Evolutionary conservation across 1,284 basidiomycete genomes (phyloP).

Genomic region (Earliella scabrosa): DNA sequence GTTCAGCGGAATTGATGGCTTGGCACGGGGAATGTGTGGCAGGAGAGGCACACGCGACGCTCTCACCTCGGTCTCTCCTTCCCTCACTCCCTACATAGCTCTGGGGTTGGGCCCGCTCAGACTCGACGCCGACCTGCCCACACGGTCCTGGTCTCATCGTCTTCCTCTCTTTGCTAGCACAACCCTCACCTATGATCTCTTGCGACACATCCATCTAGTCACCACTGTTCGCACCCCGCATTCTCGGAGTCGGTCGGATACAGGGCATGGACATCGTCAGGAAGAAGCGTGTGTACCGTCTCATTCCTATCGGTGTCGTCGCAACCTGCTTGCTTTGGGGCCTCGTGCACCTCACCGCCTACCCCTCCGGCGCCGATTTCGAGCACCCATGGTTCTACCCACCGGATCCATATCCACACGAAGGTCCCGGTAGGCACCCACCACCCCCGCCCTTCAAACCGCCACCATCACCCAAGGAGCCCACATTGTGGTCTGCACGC

Average conservation of each 20-base stretch:
- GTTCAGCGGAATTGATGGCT: too few relatives aligned
- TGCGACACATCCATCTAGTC: neutral
- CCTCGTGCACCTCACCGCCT: constrained; percentile 10
- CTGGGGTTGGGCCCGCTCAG: too few relatives aligned
- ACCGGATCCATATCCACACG: neutral
- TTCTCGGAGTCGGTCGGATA: neutral
- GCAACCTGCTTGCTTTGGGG: constrained; percentile 17
- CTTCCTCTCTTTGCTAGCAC: too few relatives aligned
- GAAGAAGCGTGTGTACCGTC: constrained; percentile 9
- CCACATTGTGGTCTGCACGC: constrained; percentile 48
- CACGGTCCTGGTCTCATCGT: too few relatives aligned
- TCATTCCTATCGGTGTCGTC: constrained; percentile 15
- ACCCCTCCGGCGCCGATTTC: neutral
- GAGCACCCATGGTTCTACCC: constrained; percentile 5
- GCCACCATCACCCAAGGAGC: constrained; percentile 1
- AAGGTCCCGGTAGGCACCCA: neutral
- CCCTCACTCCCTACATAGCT: too few relatives aligned
- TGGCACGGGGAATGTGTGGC: too few relatives aligned
- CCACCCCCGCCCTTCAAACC: neutral
- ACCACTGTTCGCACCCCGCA: neutral
- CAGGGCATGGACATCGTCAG: constrained; percentile 11
- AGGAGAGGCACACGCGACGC: too few relatives aligned
- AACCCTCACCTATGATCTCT: neutral
- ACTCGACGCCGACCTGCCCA: too few relatives aligned
- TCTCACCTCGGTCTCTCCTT: too few relatives aligned